Conservation (phyloP, 257 asterid species). For the Petrea volubilis region DNA sequence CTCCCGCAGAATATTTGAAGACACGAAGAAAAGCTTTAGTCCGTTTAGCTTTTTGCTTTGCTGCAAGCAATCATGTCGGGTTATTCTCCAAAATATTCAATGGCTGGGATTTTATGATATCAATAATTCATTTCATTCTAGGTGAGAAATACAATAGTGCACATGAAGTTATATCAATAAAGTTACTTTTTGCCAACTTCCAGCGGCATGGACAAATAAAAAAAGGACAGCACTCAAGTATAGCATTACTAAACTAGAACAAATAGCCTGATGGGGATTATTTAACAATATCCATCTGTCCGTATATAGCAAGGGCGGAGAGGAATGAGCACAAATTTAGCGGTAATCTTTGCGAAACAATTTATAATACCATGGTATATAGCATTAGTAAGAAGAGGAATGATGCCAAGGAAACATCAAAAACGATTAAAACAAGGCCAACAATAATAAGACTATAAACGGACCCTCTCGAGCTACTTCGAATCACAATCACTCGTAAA, state of each 20-base stretch:
- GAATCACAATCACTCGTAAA: not conserved
- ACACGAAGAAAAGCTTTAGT: constrained; percentile 97
- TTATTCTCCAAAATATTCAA: constrained; percentile 10
- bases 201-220: not conserved
- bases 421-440: not conserved
- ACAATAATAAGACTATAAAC: not conserved
- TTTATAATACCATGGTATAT: not conserved
- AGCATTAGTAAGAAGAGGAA: not conserved
- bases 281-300: constrained; percentile 4
- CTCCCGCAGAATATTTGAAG: constrained; percentile 85
- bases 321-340: not conserved
- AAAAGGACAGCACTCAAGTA: constrained; percentile 10
- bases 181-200: constrained; percentile 10
- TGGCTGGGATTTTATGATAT: not conserved
- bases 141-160: not conserved
- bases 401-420: constrained; percentile 12
- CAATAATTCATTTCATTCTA: constrained; percentile 8
- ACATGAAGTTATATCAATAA: not conserved
- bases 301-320: not conserved
- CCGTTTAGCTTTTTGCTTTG: constrained; percentile 71
- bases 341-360: not conserved
- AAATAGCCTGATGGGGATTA: not conserved
- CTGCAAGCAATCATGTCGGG: constrained; percentile 53
- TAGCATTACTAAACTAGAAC: not conserved
- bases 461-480: not conserved